Base-by-base conservation (phyloP, 106 monocot species). In the Iris macrosiphon region DNA sequence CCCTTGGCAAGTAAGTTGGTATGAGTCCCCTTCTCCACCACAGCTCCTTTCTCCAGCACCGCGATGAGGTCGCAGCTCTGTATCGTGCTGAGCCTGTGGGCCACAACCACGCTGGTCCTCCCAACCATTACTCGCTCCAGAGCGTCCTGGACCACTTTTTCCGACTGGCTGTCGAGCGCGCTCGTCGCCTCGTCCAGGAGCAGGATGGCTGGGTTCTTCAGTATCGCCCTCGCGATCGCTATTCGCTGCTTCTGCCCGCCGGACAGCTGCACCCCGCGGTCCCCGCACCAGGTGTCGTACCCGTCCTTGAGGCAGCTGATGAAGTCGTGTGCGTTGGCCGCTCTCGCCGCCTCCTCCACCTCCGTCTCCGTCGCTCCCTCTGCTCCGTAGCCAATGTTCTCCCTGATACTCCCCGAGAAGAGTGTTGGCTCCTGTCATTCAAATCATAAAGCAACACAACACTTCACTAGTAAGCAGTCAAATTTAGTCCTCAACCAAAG, bases 361-460 rank as follows among this genome's bases (percentile, higher is more conserved):
- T 70, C 61, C 31, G 19, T 26, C 17, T 45, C 33, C 20, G 29
- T 70, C 13, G 31, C 49, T 3, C 35, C 54, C 31, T 27, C 59
- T 6, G 19, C 21, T 3, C 70, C 61, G 33, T 62, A 70, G 5
- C 35, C 8, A 11, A 70, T 70, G 54, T 62, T 61, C 27, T 70
- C 61, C 24, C 50, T 0, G 4, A 80, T 59, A 30, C 25, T 80
- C 8, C 80, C 71, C 8, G 71, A 30, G 58, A 80, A 71, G 13
- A 80, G 55, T 3, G 74, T 63, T 10, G 80, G 80, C 57, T 75
- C 80, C 47, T 80, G 80, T n/a, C n/a, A n/a, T n/a, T n/a, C n/a
- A n/a, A n/a, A n/a, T n/a, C n/a, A n/a, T n/a, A n/a, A 2, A n/a
- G n/a, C n/a, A n/a, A n/a, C n/a, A n/a, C n/a, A n/a, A n/a, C n/a